These are phyloP conservation scores for Phytopythium boreale DNA, from an alignment of 352 stramenopile genomes.

Conservation along the genomic window DNA sequence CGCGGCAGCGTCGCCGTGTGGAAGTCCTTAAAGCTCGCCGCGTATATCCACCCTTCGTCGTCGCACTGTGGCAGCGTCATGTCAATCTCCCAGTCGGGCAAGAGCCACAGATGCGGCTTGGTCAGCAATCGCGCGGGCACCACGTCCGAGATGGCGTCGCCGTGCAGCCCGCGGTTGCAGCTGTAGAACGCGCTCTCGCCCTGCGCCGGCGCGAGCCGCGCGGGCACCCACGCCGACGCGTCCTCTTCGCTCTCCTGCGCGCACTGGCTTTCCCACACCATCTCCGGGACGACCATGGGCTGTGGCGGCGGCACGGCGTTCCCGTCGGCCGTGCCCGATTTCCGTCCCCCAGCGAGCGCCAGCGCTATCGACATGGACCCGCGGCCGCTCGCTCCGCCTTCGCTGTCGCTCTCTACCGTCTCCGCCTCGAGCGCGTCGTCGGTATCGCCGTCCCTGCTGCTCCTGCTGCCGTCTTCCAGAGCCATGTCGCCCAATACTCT, in stretches of 20 bases:
- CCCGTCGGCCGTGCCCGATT: slow-evolving; percentile 2
- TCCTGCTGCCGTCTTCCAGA: slow-evolving; percentile 15
- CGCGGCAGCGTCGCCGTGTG: slow-evolving; percentile 8
- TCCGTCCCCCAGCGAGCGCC: neutral
- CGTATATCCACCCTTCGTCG: slow-evolving; percentile 75
- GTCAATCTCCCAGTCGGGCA: slow-evolving; percentile 60
- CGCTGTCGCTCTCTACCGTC: slow-evolving; percentile 10
- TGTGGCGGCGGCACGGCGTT: slow-evolving; percentile 12
- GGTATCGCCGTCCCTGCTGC: slow-evolving; percentile 15
- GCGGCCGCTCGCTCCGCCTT: slow-evolving; percentile 8
- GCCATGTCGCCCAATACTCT: neutral
- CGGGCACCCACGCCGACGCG: slow-evolving; percentile 23
- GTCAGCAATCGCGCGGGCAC: slow-evolving; percentile 59
- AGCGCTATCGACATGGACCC: neutral
- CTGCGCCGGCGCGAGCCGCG: slow-evolving; percentile 37
- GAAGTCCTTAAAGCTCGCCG: slow-evolving; percentile 32
- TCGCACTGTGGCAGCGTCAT: slow-evolving; percentile 43
- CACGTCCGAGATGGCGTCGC: slow-evolving; percentile 53
- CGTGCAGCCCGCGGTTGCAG: slow-evolving; percentile 59
- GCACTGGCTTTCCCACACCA: slow-evolving; percentile 51
- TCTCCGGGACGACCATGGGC: slow-evolving; percentile 38
- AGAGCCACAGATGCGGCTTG: slow-evolving; percentile 73
- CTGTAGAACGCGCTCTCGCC: slow-evolving; percentile 53
- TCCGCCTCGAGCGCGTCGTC: slow-evolving; percentile 28
- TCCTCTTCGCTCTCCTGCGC: slow-evolving; percentile 13